These are phyloP conservation scores for Termitomyces sp. DNA, from an alignment of 768 basidiomycete genomes.

Conservation along the genomic window DNA sequence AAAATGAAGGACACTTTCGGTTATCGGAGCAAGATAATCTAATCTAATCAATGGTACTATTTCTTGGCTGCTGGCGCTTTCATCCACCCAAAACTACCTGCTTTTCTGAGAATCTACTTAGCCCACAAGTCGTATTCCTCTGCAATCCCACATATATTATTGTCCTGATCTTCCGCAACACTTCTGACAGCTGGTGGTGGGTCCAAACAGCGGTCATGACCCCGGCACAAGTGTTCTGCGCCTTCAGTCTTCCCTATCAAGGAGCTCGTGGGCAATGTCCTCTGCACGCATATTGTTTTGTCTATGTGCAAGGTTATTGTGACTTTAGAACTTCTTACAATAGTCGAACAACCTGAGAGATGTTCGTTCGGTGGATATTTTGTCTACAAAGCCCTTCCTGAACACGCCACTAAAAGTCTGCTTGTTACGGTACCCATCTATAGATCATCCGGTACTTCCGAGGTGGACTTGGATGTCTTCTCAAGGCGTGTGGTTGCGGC, in stretches of 20 bases:
- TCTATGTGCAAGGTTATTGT: background rate
- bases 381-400: background rate
- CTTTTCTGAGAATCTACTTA: background rate
- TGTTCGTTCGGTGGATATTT: background rate
- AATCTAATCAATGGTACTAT: slow-evolving; percentile 4
- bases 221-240: background rate
- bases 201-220: background rate
- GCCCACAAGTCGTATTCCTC: too few relatives aligned
- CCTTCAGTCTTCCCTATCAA: too few relatives aligned
- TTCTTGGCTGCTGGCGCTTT: too few relatives aligned
- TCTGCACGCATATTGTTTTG: background rate
- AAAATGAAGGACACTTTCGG: background rate
- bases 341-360: background rate
- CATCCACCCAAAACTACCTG: too few relatives aligned
- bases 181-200: background rate
- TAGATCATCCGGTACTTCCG: background rate
- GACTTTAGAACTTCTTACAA: background rate
- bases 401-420: background rate
- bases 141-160: too few relatives aligned
- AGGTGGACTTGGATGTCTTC: too few relatives aligned
- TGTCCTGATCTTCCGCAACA: background rate
- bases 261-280: background rate
- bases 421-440: background rate
- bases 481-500: background rate
- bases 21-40: slow-evolving; percentile 1